Evolutionary conservation across 2,329 filamentous ascomycete genomes (phyloP).

Genomic region (Neonectria coccinea): DNA sequence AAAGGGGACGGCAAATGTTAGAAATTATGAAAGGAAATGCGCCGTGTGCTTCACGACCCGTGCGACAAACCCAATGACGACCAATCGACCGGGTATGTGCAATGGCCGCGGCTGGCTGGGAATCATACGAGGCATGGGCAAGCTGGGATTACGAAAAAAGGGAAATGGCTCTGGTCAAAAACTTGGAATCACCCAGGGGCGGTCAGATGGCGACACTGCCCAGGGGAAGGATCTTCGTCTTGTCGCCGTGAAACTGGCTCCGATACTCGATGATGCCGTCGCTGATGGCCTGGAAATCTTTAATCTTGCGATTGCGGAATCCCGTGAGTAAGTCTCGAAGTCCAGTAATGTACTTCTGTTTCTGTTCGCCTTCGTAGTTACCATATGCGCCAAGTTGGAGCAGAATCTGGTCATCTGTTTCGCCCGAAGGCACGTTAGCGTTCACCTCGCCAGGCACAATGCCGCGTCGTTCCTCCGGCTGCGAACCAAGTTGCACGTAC

Average conservation of each 20-base stretch:
- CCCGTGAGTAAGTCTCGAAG: conserved; percentile 71
- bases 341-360: conserved; percentile 71
- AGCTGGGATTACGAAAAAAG: conserved; percentile 33
- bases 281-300: conserved; percentile 75
- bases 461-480: conserved; percentile 36
- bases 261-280: conserved; percentile 75
- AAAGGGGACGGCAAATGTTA: conserved; percentile 12
- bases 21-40: conserved; percentile 14
- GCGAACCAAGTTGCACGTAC: conserved; percentile 48
- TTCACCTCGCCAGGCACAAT: conserved; percentile 51
- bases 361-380: conserved; percentile 71
- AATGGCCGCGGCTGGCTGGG: conserved; percentile 35
- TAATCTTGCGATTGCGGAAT: conserved; percentile 69
- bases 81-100: conserved; percentile 32
- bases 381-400: conserved; percentile 76
- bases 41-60: conserved; percentile 24
- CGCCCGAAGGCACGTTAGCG: conserved; percentile 59
- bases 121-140: conserved; percentile 28
- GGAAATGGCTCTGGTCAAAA: conserved; percentile 14
- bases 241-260: conserved; percentile 72
- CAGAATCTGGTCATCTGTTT: conserved; percentile 78
- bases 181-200: background rate
- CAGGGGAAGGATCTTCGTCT: conserved; percentile 71
- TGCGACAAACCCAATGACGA: conserved; percentile 19
- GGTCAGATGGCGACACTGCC: conserved; percentile 58